These are phyloP conservation scores for Juncus effusus DNA, from an alignment of 176 grass and related monocot genomes.

Conservation along the genomic window DNA sequence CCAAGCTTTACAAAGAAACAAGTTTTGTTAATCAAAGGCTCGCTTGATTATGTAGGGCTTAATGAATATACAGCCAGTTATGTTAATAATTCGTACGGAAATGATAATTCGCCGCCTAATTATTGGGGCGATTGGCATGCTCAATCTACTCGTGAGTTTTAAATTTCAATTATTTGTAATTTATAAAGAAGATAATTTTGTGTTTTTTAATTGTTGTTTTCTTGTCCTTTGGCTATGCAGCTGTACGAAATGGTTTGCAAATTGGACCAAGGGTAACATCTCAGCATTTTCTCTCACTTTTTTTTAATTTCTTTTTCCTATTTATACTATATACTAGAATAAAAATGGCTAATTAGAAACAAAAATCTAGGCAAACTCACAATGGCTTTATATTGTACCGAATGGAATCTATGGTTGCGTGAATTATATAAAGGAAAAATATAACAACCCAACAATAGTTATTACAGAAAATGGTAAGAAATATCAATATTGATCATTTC, in stretches of 20 bases:
- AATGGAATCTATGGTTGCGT: slow-evolving; percentile 23
- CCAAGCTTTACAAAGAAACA: slow-evolving; percentile 50
- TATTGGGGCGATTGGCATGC: slow-evolving; percentile 29
- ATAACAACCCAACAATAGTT: slow-evolving; percentile 19
- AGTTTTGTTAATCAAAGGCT: slow-evolving; percentile 31
- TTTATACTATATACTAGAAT: slow-evolving; percentile 7
- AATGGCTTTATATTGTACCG: slow-evolving; percentile 28
- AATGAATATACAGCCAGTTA: slow-evolving; percentile 38
- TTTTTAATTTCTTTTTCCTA: slow-evolving; percentile 15
- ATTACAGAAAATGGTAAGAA: slow-evolving; percentile 38
- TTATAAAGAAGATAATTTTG: neutral
- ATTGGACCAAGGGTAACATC: slow-evolving; percentile 30
- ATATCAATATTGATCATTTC: neutral
- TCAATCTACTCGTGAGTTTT: slow-evolving; percentile 17
- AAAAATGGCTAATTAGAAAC: neutral
- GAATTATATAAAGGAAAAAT: slow-evolving; percentile 32
- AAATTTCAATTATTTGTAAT: slow-evolving; percentile 4
- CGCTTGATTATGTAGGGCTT: slow-evolving; percentile 34
- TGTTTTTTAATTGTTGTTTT: slow-evolving; percentile 11
- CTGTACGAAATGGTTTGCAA: slow-evolving; percentile 7
- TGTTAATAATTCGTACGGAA: neutral
- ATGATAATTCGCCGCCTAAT: neutral
- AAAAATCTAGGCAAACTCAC: slow-evolving; percentile 21
- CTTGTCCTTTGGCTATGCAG: slow-evolving; percentile 18
- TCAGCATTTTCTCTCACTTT: neutral